phyloP scores from a whole-genome alignment of 2,329 filamentous ascomycete genomes.

The Xylariaceae sp. region DNA sequence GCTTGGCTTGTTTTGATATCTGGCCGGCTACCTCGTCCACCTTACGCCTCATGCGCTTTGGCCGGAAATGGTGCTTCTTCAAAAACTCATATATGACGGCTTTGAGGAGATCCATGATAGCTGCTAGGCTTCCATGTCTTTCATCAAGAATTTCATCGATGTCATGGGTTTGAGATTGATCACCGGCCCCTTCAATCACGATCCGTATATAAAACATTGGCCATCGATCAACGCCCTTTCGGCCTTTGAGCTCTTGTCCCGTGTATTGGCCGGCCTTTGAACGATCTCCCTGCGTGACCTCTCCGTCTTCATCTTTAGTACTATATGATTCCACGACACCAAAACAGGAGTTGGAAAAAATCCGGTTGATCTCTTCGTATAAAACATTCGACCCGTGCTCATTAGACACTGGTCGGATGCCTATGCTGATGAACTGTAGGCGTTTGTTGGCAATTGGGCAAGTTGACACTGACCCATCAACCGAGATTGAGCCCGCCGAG shows the following conservation, averaged over 20 bases:
- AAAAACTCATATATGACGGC: slow-evolving; percentile 72
- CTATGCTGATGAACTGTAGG: slow-evolving; percentile 78
- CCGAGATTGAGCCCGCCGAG: slow-evolving; percentile 54
- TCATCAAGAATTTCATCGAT: slow-evolving; percentile 43
- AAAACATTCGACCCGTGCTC: slow-evolving; percentile 59
- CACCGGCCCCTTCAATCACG: slow-evolving; percentile 29
- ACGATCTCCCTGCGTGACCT: slow-evolving; percentile 19
- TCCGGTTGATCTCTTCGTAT: slow-evolving; percentile 72
- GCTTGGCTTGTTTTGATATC: neutral
- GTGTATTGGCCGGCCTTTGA: slow-evolving; percentile 46
- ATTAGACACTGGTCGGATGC: slow-evolving; percentile 60
- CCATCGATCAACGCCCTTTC: slow-evolving; percentile 73
- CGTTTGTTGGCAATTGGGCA: slow-evolving; percentile 66
- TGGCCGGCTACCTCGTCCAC: neutral
- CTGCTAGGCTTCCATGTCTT: slow-evolving; percentile 46
- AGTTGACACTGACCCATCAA: slow-evolving; percentile 70
- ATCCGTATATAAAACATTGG: slow-evolving; percentile 87
- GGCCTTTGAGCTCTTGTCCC: slow-evolving; percentile 47
- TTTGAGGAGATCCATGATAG: slow-evolving; percentile 61
- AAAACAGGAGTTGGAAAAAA: slow-evolving; percentile 76
- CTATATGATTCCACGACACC: slow-evolving; percentile 51
- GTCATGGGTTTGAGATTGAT: slow-evolving; percentile 20
- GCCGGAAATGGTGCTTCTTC: slow-evolving; percentile 64
- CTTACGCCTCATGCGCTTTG: slow-evolving; percentile 34
- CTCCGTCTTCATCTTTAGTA: slow-evolving; percentile 32